These are phyloP conservation scores for Mariannaea sp. DNA, from an alignment of 2,329 filamentous ascomycete species.

Conservation along the genomic window DNA sequence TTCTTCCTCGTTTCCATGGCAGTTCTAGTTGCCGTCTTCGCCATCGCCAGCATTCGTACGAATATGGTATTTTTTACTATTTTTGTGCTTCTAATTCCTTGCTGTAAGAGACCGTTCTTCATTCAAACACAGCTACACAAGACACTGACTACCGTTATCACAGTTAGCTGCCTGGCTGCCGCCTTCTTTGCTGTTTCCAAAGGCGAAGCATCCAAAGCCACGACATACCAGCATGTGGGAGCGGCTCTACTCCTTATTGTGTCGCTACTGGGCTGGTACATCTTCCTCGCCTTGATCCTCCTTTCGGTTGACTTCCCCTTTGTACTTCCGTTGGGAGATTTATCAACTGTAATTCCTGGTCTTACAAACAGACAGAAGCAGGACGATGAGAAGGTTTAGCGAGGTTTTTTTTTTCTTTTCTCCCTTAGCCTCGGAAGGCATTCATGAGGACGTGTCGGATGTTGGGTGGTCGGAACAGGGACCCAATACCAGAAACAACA, in stretches of 20 bases:
- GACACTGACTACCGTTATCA: neutral
- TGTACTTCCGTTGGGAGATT: slow-evolving; percentile 54
- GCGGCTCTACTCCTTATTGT: slow-evolving; percentile 33
- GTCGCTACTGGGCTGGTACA: slow-evolving; percentile 52
- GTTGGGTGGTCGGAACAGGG: too few species aligned
- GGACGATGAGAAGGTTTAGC: slow-evolving; percentile 16
- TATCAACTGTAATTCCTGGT: slow-evolving; percentile 49
- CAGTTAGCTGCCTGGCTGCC: slow-evolving; percentile 38
- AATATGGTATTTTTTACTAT: slow-evolving; percentile 68
- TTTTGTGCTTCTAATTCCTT: slow-evolving; percentile 58
- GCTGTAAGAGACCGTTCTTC: slow-evolving; percentile 30
- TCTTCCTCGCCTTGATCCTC: slow-evolving; percentile 54
- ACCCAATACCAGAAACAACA: too few species aligned
- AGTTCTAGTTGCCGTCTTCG: slow-evolving; percentile 63
- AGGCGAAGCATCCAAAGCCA: slow-evolving; percentile 21
- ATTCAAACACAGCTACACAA: neutral
- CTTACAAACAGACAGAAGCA: slow-evolving; percentile 2
- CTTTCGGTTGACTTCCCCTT: slow-evolving; percentile 57
- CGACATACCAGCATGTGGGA: slow-evolving; percentile 37
- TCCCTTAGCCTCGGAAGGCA: too few species aligned
- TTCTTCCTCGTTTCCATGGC: slow-evolving; percentile 68
- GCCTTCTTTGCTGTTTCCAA: slow-evolving; percentile 38
- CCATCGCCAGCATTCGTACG: slow-evolving; percentile 67
- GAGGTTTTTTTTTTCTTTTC: too few species aligned
- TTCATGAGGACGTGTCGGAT: too few species aligned